Evolutionary conservation across 179 eudicot genomes (phyloP).

Genomic region (Silene vulgaris): DNA sequence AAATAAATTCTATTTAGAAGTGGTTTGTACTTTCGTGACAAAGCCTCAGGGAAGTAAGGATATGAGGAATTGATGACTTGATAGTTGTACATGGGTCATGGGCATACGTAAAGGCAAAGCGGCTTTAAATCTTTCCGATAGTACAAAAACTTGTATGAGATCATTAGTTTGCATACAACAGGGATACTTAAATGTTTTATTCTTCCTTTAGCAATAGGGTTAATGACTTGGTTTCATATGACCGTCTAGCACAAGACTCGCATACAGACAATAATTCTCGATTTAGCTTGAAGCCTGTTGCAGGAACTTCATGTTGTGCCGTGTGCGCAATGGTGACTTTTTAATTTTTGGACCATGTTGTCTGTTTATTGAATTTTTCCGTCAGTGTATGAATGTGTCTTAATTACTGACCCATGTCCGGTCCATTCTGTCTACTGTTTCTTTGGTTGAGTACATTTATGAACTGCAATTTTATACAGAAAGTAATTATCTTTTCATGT

Average conservation of each 20-base stretch:
- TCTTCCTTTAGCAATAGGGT: not conserved
- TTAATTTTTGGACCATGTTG: not conserved
- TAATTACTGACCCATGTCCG: not conserved
- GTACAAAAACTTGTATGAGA: too few species aligned
- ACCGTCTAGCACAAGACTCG: not conserved
- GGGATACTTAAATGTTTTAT: too few species aligned
- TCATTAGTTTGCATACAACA: too few species aligned
- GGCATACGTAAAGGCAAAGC: too few species aligned
- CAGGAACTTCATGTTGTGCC: slow-evolving; percentile 5
- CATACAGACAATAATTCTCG: not conserved
- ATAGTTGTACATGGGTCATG: slow-evolving; percentile 4
- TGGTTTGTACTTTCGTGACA: not conserved
- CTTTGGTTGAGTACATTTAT: too few species aligned
- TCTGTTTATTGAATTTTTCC: not conserved
- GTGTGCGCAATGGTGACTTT: not conserved
- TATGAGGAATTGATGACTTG: slow-evolving; percentile 1
- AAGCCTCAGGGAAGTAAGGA: too few species aligned
- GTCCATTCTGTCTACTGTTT: not conserved
- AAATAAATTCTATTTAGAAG: not conserved
- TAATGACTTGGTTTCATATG: not conserved
- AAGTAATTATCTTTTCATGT: slow-evolving; percentile 8
- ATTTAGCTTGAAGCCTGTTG: not conserved
- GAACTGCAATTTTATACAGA: not conserved
- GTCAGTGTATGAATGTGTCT: slow-evolving; percentile 4
- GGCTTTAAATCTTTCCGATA: too few species aligned